Percentiles rank a stretch among this genome's conserved stretches.
Conservation (phyloP, 1,139 yeast species). For the Pneumocystis jirovecii region DNA sequence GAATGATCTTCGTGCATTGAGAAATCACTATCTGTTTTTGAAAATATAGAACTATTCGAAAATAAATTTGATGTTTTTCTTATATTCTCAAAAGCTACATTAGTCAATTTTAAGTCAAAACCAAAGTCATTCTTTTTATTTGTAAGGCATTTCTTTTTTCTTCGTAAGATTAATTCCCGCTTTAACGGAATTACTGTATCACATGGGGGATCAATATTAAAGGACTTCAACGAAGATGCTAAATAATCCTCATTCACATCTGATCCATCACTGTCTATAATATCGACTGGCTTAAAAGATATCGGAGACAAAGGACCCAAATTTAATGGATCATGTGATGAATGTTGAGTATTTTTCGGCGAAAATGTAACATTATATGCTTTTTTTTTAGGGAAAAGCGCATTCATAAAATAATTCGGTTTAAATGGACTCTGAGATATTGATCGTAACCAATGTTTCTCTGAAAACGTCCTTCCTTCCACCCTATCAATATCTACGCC, state of each 20-base stretch:
- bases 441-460: not conserved
- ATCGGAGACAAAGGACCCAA: not conserved
- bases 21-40: not conserved
- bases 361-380: not conserved
- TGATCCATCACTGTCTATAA: not conserved
- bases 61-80: not conserved
- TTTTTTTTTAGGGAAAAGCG: not conserved
- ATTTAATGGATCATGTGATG: not conserved
- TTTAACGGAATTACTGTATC: not conserved
- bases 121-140: not conserved
- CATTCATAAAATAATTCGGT: not conserved
- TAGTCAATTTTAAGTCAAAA: not conserved
- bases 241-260: not conserved
- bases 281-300: not conserved
- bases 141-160: not conserved
- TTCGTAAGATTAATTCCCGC: not conserved
- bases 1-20: not conserved
- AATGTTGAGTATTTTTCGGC: not conserved
- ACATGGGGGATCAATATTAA: not conserved
- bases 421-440: not conserved
- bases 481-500: slow-evolving; percentile 18
- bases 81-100: not conserved
- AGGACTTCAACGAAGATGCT: not conserved
- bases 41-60: not conserved
- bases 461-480: not conserved